These are phyloP conservation scores for Globisporangium acanthophoron DNA, from an alignment of 352 stramenopile species.

Conservation along the genomic window DNA sequence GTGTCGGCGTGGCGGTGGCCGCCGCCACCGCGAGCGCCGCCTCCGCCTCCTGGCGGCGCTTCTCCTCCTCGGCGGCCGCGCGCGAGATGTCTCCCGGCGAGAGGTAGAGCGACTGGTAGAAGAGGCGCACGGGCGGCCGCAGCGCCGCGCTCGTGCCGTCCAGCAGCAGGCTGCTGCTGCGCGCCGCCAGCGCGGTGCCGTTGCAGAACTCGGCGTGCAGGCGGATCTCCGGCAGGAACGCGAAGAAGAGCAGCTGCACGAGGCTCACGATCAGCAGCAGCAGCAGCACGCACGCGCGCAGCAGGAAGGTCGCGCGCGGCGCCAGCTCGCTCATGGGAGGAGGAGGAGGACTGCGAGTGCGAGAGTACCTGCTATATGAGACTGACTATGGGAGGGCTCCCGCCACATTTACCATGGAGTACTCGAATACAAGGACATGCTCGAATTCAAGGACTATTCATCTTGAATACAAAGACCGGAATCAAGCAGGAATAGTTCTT, in stretches of 20 bases:
- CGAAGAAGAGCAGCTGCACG: conserved; percentile 69
- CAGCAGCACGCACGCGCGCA: conserved; percentile 66
- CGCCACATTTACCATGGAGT: too few relatives aligned
- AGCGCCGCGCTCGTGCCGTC: conserved; percentile 43
- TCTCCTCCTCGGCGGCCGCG: conserved; percentile 38
- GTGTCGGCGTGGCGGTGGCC: conserved; percentile 12
- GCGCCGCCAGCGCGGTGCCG: conserved; percentile 34
- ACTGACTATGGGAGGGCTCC: too few relatives aligned
- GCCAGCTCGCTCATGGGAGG: conserved; percentile 8
- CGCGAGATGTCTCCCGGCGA: conserved; percentile 49
- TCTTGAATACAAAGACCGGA: too few relatives aligned
- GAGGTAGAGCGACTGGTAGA: conserved; percentile 77
- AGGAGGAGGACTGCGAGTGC: not conserved
- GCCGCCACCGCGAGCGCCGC: conserved; percentile 8
- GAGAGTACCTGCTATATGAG: too few relatives aligned
- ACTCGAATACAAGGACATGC: too few relatives aligned
- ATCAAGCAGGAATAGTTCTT: too few relatives aligned
- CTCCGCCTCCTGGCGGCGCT: conserved; percentile 25
- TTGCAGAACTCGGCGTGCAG: conserved; percentile 64
- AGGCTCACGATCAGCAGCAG: conserved; percentile 69
- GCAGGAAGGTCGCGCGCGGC: conserved; percentile 46
- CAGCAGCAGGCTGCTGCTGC: conserved; percentile 21
- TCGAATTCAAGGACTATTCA: too few relatives aligned
- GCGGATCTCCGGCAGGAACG: conserved; percentile 59
- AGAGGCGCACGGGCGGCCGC: conserved; percentile 49